phyloP scores from a whole-genome alignment of 2,329 filamentous ascomycete species.

The Colletotrichum sp. region DNA sequence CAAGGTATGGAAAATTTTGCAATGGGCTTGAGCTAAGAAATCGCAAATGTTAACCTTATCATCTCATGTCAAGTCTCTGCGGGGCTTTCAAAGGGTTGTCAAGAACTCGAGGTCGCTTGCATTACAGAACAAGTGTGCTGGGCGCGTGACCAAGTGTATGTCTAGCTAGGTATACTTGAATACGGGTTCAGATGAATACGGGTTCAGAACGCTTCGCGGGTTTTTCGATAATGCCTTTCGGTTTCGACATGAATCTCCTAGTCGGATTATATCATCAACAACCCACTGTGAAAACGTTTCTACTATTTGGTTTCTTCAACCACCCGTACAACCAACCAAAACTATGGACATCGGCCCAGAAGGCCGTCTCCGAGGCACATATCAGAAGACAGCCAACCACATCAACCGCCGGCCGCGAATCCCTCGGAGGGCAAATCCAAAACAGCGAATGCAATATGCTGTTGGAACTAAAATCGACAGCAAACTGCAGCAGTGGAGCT shows the following conservation, averaged over 20 bases:
- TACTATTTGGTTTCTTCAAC: background rate
- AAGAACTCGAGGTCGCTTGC: background rate
- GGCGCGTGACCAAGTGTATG: background rate
- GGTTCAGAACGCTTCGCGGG: no score
- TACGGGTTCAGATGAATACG: no score
- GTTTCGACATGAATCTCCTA: no score
- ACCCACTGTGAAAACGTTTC: background rate
- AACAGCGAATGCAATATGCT: background rate
- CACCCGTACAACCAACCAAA: background rate
- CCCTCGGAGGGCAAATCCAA: background rate
- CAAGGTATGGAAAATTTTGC: background rate
- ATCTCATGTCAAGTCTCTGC: background rate
- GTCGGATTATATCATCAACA: no score
- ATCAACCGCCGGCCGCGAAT: background rate
- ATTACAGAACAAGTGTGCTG: fast-evolving
- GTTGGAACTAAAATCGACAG: background rate
- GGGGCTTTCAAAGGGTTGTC: background rate
- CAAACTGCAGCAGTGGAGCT: background rate
- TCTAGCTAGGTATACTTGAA: background rate
- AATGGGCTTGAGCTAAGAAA: background rate
- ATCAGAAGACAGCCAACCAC: background rate
- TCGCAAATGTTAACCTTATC: fast-evolving
- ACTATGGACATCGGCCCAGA: background rate
- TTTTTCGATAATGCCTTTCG: no score
- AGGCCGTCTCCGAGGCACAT: background rate